Conservation (phyloP, 495 filamentous ascomycete species). For the Neurospora hispaniola region DNA sequence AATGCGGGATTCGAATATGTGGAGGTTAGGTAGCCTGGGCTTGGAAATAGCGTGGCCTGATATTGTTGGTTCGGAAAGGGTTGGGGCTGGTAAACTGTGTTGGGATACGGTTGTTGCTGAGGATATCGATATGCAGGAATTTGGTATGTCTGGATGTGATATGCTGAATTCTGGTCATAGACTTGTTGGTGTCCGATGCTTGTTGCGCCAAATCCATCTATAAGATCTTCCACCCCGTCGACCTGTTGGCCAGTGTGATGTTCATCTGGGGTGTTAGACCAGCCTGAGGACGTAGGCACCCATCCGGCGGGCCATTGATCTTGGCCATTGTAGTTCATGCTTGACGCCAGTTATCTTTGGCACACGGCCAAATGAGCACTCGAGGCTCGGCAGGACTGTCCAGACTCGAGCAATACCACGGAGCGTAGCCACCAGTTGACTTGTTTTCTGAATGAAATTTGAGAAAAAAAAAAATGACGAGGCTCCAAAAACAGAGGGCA, state of each 20-base stretch:
- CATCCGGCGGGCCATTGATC: not conserved
- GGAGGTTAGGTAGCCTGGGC: not conserved
- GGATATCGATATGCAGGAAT: not conserved
- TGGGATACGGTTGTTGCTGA: not conserved
- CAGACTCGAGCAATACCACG: not conserved
- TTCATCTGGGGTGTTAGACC: not conserved
- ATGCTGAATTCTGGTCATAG: not conserved
- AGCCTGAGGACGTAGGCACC: not conserved
- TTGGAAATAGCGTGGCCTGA: not conserved
- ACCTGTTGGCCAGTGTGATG: not conserved
- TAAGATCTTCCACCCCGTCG: constrained; percentile 2
- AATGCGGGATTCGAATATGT: not conserved
- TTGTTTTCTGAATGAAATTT: not conserved
- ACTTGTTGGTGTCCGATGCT: constrained; percentile 1
- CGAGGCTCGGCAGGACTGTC: not conserved
- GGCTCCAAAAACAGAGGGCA: not conserved
- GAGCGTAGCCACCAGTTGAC: not conserved
- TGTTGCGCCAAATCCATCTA: not conserved
- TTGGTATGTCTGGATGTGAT: not conserved
- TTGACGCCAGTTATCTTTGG: not conserved
- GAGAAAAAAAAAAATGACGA: not conserved
- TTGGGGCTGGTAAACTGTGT: not conserved
- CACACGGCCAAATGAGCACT: not conserved
- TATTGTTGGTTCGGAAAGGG: not conserved
- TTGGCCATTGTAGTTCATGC: not conserved